These are phyloP conservation scores for Drechslerella stenobrocha DNA, from an alignment of 2,329 filamentous ascomycete species.

Conservation along the genomic window DNA sequence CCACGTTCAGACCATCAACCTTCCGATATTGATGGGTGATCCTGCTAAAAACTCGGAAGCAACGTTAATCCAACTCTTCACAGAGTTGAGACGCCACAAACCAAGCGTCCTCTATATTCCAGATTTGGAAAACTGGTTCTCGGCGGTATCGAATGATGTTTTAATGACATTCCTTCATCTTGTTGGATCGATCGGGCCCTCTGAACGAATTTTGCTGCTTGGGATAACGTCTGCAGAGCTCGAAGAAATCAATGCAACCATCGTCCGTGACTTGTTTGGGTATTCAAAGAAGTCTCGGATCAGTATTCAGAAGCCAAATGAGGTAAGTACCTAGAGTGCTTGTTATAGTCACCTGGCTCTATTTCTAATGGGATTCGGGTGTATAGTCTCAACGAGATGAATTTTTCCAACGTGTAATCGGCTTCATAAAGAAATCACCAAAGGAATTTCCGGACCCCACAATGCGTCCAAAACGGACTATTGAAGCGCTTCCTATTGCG, in stretches of 20 bases:
- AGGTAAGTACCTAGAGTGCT: constrained; percentile 58
- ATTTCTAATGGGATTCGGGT: too few species aligned
- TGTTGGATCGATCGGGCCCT: constrained; percentile 79
- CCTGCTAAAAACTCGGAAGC: constrained; percentile 78
- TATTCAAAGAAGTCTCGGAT: constrained; percentile 79
- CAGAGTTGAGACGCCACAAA: constrained; percentile 90
- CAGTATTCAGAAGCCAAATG: constrained; percentile 68
- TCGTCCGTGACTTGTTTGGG: constrained; percentile 79
- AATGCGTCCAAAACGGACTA: constrained; percentile 80
- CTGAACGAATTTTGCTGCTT: constrained; percentile 83
- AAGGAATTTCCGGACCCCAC: constrained; percentile 83
- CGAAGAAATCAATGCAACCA: constrained; percentile 64
- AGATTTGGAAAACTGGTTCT: constrained; percentile 84
- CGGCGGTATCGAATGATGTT: constrained; percentile 65
- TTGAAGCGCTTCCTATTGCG: constrained; percentile 76
- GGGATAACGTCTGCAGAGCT: constrained; percentile 75
- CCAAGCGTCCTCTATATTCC: constrained; percentile 95
- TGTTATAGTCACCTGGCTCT: constrained; percentile 2
- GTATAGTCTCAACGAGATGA: constrained; percentile 66
- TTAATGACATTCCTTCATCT: constrained; percentile 82
- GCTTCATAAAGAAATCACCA: constrained; percentile 77
- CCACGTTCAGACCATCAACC: constrained; percentile 91
- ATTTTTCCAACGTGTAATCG: constrained; percentile 75
- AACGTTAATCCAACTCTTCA: constrained; percentile 84
- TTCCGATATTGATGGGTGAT: constrained; percentile 83